Conservation (phyloP, 2,329 filamentous ascomycete genomes). For the Fusarium burgessii region DNA sequence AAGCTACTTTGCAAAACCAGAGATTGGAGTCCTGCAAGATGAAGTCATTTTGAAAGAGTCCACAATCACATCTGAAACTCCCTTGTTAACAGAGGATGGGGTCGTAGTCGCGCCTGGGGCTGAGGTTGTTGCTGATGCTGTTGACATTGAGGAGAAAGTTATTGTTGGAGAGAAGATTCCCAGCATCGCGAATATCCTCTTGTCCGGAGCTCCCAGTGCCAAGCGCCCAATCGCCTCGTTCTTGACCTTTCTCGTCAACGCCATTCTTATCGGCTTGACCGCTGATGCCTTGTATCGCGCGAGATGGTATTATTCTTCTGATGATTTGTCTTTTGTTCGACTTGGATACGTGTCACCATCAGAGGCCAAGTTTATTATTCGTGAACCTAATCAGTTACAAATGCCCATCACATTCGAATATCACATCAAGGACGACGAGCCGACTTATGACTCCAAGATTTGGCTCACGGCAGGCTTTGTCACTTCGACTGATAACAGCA, state of each 20-base stretch:
- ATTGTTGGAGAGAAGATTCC: conserved; percentile 68
- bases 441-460: conserved; percentile 65
- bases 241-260: conserved; percentile 78
- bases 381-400: conserved; percentile 81
- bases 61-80: conserved; percentile 46
- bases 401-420: conserved; percentile 82
- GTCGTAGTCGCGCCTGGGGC: conserved; percentile 46
- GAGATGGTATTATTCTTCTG: conserved; percentile 73
- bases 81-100: conserved; percentile 50
- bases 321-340: conserved; percentile 86
- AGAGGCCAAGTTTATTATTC: conserved; percentile 83
- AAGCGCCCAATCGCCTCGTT: conserved; percentile 74
- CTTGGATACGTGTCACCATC: conserved; percentile 87
- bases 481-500: conserved; percentile 75
- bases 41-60: conserved; percentile 66
- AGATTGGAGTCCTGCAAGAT: conserved; percentile 70
- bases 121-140: conserved; percentile 59
- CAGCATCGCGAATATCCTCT: conserved; percentile 72
- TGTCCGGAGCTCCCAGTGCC: conserved; percentile 81
- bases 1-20: conserved; percentile 67
- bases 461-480: conserved; percentile 78
- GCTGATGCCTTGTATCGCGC: conserved; percentile 84
- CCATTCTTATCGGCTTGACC: conserved; percentile 74
- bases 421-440: conserved; percentile 63
- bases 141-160: conserved; percentile 74